Evolutionary conservation across 2,329 filamentous ascomycete genomes (phyloP), one percentile per base, ranked within the genome.

Genomic region (Apiospora phragmitis): DNA sequence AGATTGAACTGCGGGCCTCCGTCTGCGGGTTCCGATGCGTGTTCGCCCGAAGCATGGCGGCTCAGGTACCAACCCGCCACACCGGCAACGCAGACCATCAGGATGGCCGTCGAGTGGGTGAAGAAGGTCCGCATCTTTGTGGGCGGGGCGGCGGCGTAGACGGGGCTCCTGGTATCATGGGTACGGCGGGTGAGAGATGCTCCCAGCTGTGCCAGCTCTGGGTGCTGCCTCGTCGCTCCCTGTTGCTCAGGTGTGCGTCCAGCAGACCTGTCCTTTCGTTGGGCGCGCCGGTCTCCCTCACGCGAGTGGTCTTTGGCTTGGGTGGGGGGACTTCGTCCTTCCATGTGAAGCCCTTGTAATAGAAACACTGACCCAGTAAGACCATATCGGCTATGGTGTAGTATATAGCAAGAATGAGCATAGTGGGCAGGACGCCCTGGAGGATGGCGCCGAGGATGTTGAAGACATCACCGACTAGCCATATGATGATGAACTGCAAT

Each of bases 381-480:
- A 98, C 94, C 55, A 98, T 89, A 78, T 98, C 95, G 72, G 94
- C 94, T 47, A 97, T 87, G 21, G 95, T 97, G 80, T 98, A 97
- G 81, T 97, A 97, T 21, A 97, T 88, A 16, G 95, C 95, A n/a
- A 98, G 86, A 69, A 97, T 97, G 73, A 94, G 91, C 90, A 98
- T 98, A 0, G 95, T 99, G 1, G 96, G 95, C 69, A 98, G 82
- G 8, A 99, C 95, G 70, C 93, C 93, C 80, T 98, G 95, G 14
- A 98, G 81, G 21, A 98, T 90, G 24, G 94, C 93, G n/a, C 95
- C 95, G 3, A 97, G 86, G 73, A 98, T 97, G 80, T 98, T 98
- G 86, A 97, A 98, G 74, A 98, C 91, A 90, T 99, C 96, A 68
- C 96, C 96, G 1, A 92, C 87, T 2, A 98, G 88, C 96, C 96